These are phyloP conservation scores for Adansonia digitata DNA, from an alignment of 345 rosid species.

Conservation along the genomic window DNA sequence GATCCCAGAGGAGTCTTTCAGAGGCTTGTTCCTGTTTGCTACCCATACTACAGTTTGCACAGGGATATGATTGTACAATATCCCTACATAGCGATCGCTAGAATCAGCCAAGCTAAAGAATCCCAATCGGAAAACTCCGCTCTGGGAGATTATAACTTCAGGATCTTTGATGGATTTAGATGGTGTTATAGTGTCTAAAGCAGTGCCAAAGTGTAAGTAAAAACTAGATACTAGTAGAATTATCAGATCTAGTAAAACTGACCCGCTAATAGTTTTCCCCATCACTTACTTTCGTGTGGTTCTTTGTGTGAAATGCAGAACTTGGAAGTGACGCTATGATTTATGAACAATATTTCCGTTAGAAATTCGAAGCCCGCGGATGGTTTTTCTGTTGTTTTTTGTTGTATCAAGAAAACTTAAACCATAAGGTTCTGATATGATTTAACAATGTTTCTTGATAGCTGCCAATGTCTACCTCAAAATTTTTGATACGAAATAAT, in stretches of 20 bases:
- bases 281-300: background rate
- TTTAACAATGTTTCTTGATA: background rate
- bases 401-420: no score
- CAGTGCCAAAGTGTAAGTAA: conserved; percentile 12
- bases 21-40: background rate
- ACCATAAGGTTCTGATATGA: background rate
- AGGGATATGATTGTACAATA: background rate
- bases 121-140: conserved; percentile 37
- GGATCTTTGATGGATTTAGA: conserved; percentile 32
- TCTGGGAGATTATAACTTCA: conserved; percentile 25
- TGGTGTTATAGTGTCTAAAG: conserved; percentile 29
- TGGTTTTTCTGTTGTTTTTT: no score
- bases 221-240: conserved; percentile 3
- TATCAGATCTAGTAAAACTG: background rate
- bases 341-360: background rate
- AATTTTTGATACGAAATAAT: no score
- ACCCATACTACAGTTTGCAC: background rate
- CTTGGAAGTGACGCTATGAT: background rate
- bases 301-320: background rate
- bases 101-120: conserved; percentile 28
- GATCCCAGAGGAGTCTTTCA: background rate
- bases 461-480: background rate
- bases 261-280: background rate
- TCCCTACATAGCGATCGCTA: background rate
- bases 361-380: no score